phyloP scores from a whole-genome alignment of 1,284 basidiomycete genomes.

The Cerioporus squamosus region DNA sequence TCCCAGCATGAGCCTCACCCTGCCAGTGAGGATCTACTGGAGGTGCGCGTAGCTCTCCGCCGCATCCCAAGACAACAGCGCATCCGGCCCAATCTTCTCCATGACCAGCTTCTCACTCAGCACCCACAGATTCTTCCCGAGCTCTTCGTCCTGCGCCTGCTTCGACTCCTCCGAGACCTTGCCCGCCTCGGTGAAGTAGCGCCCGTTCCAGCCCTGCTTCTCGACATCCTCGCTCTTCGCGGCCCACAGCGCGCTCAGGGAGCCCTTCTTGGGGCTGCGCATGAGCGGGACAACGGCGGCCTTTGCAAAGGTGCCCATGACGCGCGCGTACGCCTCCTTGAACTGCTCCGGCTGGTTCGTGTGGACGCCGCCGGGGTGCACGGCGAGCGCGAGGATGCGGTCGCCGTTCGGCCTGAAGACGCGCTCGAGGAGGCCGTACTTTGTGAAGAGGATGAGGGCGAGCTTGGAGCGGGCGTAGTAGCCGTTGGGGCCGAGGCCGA shows the following conservation, averaged over 20 bases:
- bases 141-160: constrained; percentile 38
- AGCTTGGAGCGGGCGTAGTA: constrained; percentile 49
- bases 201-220: constrained; percentile 39
- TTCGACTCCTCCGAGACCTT: constrained; percentile 37
- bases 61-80: constrained; percentile 32
- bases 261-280: constrained; percentile 42
- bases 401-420: constrained; percentile 34
- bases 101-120: constrained; percentile 39
- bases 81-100: constrained; percentile 39
- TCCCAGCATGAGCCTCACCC: too few relatives aligned
- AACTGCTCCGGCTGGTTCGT: constrained; percentile 49
- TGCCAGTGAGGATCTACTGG: too few relatives aligned
- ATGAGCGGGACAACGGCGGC: constrained; percentile 33
- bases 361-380: constrained; percentile 46
- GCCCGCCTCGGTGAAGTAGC: constrained; percentile 42
- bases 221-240: constrained; percentile 41
- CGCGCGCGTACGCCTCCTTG: constrained; percentile 41
- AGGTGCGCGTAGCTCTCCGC: background rate
- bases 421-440: constrained; percentile 41
- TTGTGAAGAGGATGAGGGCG: constrained; percentile 46
- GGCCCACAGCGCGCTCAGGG: constrained; percentile 37
- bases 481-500: constrained; percentile 34
- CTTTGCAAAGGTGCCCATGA: constrained; percentile 40
- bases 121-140: constrained; percentile 43
- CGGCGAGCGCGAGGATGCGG: constrained; percentile 41